These are phyloP conservation scores for Candida lessepsii DNA, from an alignment of 805 yeast genomes.

Conservation along the genomic window DNA sequence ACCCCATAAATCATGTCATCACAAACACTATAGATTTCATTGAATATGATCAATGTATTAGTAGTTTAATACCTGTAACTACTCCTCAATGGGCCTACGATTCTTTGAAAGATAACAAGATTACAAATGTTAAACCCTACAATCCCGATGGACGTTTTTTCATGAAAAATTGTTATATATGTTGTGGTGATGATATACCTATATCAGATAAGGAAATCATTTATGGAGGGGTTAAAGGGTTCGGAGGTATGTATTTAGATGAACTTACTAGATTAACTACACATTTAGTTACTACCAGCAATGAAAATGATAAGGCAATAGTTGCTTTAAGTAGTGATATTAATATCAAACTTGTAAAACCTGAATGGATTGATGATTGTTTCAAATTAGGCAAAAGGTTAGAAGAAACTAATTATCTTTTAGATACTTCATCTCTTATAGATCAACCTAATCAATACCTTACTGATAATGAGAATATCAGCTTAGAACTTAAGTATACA, in stretches of 20 bases:
- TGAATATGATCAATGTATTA: conserved; percentile 46
- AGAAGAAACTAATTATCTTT: conserved; percentile 52
- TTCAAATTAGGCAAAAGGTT: conserved; percentile 50
- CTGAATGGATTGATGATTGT: conserved; percentile 80
- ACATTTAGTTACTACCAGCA: conserved; percentile 64
- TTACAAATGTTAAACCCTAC: conserved; percentile 54
- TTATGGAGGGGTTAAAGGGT: conserved; percentile 62
- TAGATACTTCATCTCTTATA: conserved; percentile 6
- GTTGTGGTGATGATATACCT: conserved; percentile 56
- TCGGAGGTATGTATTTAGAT: conserved; percentile 76
- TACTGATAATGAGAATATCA: conserved; percentile 10
- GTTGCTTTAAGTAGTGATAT: conserved; percentile 46
- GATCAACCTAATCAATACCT: not conserved
- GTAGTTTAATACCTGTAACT: conserved; percentile 64
- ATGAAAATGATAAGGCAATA: conserved; percentile 55
- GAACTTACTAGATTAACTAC: conserved; percentile 69
- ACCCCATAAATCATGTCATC: conserved; percentile 43
- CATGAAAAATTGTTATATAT: conserved; percentile 59
- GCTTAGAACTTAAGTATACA: conserved; percentile 11
- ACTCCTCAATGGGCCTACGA: conserved; percentile 59
- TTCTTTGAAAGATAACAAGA: conserved; percentile 39
- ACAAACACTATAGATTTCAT: conserved; percentile 52
- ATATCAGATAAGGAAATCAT: conserved; percentile 64
- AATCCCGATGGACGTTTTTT: conserved; percentile 72
- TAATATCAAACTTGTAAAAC: conserved; percentile 61